Conservation (phyloP, 2,329 filamentous ascomycete species). For the Claviceps fusiformis region DNA sequence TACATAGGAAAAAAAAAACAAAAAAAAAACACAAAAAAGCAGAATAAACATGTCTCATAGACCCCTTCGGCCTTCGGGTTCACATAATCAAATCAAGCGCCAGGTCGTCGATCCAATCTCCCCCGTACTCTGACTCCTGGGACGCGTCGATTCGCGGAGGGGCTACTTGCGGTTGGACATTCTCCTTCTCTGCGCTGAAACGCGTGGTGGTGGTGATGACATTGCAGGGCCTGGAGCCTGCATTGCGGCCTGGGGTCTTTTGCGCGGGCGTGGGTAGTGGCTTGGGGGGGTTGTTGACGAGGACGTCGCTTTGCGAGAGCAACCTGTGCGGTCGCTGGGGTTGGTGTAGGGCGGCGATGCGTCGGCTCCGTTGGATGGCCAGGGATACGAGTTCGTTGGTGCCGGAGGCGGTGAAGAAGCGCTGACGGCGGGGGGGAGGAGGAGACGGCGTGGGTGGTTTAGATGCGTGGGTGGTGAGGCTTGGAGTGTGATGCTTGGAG, state of each 20-base stretch:
- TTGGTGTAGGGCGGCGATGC: constrained; percentile 19
- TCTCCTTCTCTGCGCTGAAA: constrained; percentile 14
- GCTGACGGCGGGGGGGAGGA: constrained; percentile 7
- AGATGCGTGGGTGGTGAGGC: background rate
- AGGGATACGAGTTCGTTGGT: constrained; percentile 21
- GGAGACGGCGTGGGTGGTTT: constrained; percentile 9
- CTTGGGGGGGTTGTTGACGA: background rate
- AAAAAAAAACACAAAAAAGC: background rate
- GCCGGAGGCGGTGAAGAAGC: constrained; percentile 26
- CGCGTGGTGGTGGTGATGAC: background rate
- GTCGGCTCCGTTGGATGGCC: constrained; percentile 21
- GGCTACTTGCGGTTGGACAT: constrained; percentile 5
- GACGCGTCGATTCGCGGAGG: constrained; percentile 11
- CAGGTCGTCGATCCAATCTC: constrained; percentile 25
- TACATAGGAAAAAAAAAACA: background rate
- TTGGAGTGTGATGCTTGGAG: background rate
- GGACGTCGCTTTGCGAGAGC: constrained; percentile 9
- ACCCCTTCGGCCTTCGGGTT: background rate
- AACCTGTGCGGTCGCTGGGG: constrained; percentile 10
- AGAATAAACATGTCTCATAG: background rate
- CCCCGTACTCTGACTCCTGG: constrained; percentile 26
- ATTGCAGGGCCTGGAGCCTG: background rate
- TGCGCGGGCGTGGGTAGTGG: background rate
- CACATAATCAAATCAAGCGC: constrained; percentile 16
- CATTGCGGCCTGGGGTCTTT: background rate